Evolutionary conservation across 257 asterid species (phyloP).

Genomic region (Solanum chmielewskii): DNA sequence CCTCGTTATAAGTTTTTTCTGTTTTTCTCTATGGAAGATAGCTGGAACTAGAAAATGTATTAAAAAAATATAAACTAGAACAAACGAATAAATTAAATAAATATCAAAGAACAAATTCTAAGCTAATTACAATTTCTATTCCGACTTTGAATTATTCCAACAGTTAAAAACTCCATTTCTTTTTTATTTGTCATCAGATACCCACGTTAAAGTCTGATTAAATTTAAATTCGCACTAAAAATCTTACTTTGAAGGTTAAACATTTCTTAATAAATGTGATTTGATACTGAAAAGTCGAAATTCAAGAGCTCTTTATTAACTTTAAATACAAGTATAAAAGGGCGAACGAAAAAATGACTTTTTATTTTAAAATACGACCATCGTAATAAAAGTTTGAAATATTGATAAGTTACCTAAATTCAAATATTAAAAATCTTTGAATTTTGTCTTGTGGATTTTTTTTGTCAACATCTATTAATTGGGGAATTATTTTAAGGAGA

Average conservation of each 20-base stretch:
- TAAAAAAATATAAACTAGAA: too few relatives aligned
- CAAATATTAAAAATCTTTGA: neutral
- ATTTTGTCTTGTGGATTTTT: neutral
- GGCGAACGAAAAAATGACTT: neutral
- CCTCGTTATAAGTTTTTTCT: too few relatives aligned
- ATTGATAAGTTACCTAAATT: neutral
- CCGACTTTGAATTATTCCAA: neutral
- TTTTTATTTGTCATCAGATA: accelerated
- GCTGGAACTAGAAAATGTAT: neutral
- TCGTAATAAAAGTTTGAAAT: too few relatives aligned
- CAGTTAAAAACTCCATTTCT: neutral
- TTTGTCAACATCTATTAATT: neutral
- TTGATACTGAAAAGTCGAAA: accelerated
- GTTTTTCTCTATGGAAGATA: too few relatives aligned
- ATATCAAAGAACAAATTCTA: neutral
- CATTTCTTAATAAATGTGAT: accelerated
- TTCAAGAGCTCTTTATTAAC: too few relatives aligned
- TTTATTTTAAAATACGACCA: too few relatives aligned
- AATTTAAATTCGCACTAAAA: too few relatives aligned
- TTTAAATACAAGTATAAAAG: too few relatives aligned
- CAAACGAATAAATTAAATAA: neutral
- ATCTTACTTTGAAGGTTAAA: too few relatives aligned
- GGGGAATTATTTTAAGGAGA: neutral
- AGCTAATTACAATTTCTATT: too few relatives aligned
- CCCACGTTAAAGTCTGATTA: accelerated